A percentile compares a stretch with the other conserved stretches of the same genome.
Conservation (phyloP, 2,329 filamentous ascomycete species). For the Fusarium coffeatum region DNA sequence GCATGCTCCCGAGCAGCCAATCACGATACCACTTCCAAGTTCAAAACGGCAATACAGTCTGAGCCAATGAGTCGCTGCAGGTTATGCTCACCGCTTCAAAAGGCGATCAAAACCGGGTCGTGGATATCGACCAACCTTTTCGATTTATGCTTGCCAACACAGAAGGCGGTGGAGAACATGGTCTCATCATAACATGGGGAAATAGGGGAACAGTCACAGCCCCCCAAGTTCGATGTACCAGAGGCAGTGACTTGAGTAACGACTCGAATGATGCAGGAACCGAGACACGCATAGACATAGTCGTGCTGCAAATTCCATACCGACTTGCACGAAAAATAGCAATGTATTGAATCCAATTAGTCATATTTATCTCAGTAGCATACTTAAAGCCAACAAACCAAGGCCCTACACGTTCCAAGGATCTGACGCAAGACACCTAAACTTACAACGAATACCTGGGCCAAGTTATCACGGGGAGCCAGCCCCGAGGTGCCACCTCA, state of each 20-base stretch:
- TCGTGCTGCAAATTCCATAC: not conserved
- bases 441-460: not conserved
- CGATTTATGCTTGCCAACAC: slow-evolving; percentile 6
- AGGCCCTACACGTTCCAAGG: slow-evolving; percentile 36
- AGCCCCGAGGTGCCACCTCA: slow-evolving; percentile 23
- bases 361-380: not conserved
- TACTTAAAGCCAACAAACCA: slow-evolving; percentile 30
- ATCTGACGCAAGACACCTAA: slow-evolving; percentile 22
- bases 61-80: not conserved
- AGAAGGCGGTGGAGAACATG: slow-evolving; percentile 34
- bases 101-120: slow-evolving; percentile 11
- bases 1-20: slow-evolving; percentile 30
- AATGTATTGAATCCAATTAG: not conserved
- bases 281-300: slow-evolving; percentile 3
- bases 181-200: slow-evolving; percentile 23
- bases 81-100: slow-evolving; percentile 33
- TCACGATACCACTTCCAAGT: slow-evolving; percentile 22
- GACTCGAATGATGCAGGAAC: slow-evolving; percentile 19
- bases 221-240: not conserved
- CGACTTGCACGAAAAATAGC: not conserved
- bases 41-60: slow-evolving; percentile 41
- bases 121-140: slow-evolving; percentile 4
- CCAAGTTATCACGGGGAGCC: slow-evolving; percentile 4
- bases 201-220: not conserved
- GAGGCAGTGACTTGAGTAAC: not conserved